Evolutionary conservation across 208 protist species (phyloP).

Genomic region (Kentomonas sorsogonicus): DNA sequence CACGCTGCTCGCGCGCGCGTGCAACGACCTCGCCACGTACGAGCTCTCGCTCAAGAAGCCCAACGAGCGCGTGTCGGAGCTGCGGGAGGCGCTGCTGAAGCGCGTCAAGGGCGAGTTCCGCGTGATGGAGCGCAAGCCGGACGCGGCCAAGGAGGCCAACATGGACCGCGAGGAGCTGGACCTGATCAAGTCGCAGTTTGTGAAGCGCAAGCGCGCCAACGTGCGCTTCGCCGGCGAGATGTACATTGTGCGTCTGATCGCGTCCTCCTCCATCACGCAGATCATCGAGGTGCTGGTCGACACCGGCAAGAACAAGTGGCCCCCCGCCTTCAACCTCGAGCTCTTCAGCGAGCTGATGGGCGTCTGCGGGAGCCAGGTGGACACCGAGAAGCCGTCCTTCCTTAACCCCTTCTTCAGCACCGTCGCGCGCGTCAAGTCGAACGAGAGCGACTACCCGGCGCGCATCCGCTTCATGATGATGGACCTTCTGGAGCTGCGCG

Average conservation of each 20-base stretch:
- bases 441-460: slow-evolving; percentile 52
- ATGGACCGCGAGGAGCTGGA: slow-evolving; percentile 67
- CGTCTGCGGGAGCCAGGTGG: slow-evolving; percentile 67
- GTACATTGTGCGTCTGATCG: slow-evolving; percentile 72
- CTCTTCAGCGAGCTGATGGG: slow-evolving; percentile 68
- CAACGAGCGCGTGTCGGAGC: slow-evolving; percentile 25
- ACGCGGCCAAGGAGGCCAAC: slow-evolving; percentile 14
- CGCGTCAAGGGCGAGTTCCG: slow-evolving; percentile 64
- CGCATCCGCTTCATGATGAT: slow-evolving; percentile 88
- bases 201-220: slow-evolving; percentile 82
- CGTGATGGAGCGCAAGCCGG: slow-evolving; percentile 18
- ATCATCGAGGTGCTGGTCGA: slow-evolving; percentile 66
- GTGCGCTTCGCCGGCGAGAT: slow-evolving; percentile 87
- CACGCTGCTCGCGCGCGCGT: slow-evolving; percentile 70
- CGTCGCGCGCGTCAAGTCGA: slow-evolving; percentile 41
- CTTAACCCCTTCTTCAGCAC: slow-evolving; percentile 56
- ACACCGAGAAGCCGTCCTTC: slow-evolving; percentile 36
- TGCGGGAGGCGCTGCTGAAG: slow-evolving; percentile 67
- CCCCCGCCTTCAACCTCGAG: slow-evolving; percentile 71
- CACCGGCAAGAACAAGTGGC: slow-evolving; percentile 28
- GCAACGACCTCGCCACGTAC: slow-evolving; percentile 70
- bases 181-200: slow-evolving; percentile 42
- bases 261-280: slow-evolving; percentile 55
- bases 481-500: slow-evolving; percentile 81
- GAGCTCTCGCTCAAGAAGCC: slow-evolving; percentile 26